Evolutionary conservation across 2,329 filamentous ascomycete species (phyloP), one percentile per base, ranked within the genome.

Genomic region (Monosporascus cannonballus): DNA sequence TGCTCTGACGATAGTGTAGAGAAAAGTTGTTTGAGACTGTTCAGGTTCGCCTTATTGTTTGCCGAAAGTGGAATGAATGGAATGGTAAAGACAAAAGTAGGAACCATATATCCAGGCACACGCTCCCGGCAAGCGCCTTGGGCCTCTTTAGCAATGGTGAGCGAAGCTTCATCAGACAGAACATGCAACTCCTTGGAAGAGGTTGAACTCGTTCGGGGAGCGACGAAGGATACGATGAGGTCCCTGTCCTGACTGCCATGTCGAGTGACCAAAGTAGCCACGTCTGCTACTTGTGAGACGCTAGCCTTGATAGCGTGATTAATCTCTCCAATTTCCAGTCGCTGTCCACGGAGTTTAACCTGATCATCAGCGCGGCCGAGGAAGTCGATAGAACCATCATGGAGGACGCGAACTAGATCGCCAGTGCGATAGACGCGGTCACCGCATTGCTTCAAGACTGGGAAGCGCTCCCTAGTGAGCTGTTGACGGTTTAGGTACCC

Each of bases 271-370:
- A 95, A 72, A 0, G 91, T 95, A 3, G 84, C 84, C 0, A 89
- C 84, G 59, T 96, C 89, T 15, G 79, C 74, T 8, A 94, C 71
- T 1, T 72, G 72, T 0, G 68, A 56, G 0, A 82, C 76, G 0
- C 80, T 80, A 20, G 79, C 74, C 47, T 83, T 84, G 61, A 96
- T 90, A 8, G 87, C 82, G 48, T 92, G 85, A 60, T 96, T 94
- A 68, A 96, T 96, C 71, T 97, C 92, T 1, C 87, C 89, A 55
- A 96, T 87, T 64, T 97, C 93, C 1, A 97, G 78, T 15, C 92
- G 79, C 67, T 96, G 92, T 0, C 92, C 92, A 11, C 93, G 84
- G 3, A 96, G 78, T 67, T 97, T 97, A 56, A 96, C 86, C 69
- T 97, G 92, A 51, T 96, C 90, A 64, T 97, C 93, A 6, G 87